A percentile compares a stretch with the other conserved stretches of the same genome.
Evolutionary conservation across 2,329 filamentous ascomycete species (phyloP).

Genomic region (Neurospora sp.): DNA sequence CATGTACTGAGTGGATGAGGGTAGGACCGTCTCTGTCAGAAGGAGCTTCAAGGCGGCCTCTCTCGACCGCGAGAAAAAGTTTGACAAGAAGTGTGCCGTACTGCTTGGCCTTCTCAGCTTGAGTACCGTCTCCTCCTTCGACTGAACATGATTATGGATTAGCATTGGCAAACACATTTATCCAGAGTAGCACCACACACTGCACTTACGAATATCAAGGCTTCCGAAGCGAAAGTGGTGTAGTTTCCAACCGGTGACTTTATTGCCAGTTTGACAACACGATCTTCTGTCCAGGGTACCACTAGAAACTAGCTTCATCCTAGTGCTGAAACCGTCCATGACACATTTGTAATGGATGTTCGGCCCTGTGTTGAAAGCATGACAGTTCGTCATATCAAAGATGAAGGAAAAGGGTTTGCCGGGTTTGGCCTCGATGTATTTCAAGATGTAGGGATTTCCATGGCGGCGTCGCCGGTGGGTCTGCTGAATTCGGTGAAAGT

Average conservation of each 20-base stretch:
- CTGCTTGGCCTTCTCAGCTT: neutral
- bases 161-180: neutral
- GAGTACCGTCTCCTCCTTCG: neutral
- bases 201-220: neutral
- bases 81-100: neutral
- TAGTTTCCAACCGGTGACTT: neutral
- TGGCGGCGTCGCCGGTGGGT: neutral
- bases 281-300: neutral
- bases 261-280: neutral
- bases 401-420: neutral
- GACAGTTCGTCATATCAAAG: neutral
- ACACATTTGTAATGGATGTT: neutral
- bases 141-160: neutral
- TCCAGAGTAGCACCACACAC: neutral
- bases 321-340: neutral
- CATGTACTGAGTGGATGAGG: neutral
- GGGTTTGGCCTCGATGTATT: slow-evolving; percentile 10
- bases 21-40: neutral
- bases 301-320: too few relatives aligned
- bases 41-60: too few relatives aligned
- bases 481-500: neutral
- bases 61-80: neutral
- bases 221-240: neutral
- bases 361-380: neutral
- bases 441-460: neutral